phyloP scores from a whole-genome alignment of 1,284 basidiomycete species.

The Sparassis latifolia region DNA sequence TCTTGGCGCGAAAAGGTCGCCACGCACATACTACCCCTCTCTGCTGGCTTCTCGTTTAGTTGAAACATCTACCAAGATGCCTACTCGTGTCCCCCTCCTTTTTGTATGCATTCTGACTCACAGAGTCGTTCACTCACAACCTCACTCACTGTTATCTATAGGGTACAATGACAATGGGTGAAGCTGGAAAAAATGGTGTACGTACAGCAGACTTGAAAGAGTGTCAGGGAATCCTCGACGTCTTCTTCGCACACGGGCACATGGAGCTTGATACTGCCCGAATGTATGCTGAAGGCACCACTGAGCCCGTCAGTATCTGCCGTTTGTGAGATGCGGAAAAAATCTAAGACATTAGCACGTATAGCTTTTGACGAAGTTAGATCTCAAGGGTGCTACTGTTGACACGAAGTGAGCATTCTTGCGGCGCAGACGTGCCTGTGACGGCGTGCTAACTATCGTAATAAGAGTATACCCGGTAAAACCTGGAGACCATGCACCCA shows the following conservation, averaged over 20 bases:
- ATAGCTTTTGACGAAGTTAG: conserved; percentile 37
- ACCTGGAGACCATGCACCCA: conserved; percentile 34
- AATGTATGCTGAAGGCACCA: conserved; percentile 43
- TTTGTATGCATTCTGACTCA: conserved; percentile 3
- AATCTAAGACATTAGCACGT: neutral
- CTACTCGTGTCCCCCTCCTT: conserved; percentile 8
- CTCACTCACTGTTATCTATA: conserved; percentile 9
- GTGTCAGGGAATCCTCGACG: conserved; percentile 40
- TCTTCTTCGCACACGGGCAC: conserved; percentile 37
- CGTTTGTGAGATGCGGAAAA: neutral
- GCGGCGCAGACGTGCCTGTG: neutral
- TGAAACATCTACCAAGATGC: conserved; percentile 1
- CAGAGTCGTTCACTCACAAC: neutral
- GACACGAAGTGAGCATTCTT: conserved; percentile 40
- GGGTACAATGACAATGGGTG: conserved; percentile 48
- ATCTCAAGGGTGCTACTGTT: conserved; percentile 35
- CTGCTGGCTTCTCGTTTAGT: no score
- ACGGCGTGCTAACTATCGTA: neutral
- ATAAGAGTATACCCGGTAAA: conserved; percentile 36
- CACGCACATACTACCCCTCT: no score
- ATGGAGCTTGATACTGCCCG: conserved; percentile 45
- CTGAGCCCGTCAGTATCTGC: conserved; percentile 34
- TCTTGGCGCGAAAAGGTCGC: no score
- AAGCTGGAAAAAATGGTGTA: conserved; percentile 35
- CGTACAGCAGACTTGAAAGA: conserved; percentile 31